Percentiles rank a stretch among this genome's conserved stretches.
phyloP scores from a whole-genome alignment of 2,329 filamentous ascomycete species.

The Fusarium sp. region DNA sequence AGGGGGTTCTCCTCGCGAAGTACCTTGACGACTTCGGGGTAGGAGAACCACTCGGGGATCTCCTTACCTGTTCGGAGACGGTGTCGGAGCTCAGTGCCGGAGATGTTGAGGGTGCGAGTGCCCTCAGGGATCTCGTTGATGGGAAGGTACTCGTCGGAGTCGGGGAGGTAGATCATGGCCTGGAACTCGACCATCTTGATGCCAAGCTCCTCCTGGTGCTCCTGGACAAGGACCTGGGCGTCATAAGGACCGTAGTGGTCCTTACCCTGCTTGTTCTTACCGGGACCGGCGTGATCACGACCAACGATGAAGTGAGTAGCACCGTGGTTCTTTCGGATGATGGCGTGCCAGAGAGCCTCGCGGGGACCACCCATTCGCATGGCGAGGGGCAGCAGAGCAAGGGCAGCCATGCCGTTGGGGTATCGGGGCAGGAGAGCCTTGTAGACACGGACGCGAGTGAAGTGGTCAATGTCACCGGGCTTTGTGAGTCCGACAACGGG shows the following conservation, averaged over 20 bases:
- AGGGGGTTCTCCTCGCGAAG: constrained; percentile 96
- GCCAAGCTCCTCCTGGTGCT: constrained; percentile 95
- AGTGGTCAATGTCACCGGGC: constrained; percentile 99
- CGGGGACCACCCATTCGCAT: constrained; percentile 99
- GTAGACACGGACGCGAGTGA: constrained; percentile 98
- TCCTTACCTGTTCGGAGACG: constrained; percentile 92
- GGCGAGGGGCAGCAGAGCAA: constrained; percentile 92
- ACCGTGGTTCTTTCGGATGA: constrained; percentile 99
- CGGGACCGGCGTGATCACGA: constrained; percentile 96
- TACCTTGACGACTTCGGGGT: constrained; percentile 97
- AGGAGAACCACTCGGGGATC: constrained; percentile 99
- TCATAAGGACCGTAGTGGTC: constrained; percentile 99
- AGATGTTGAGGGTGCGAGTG: constrained; percentile 88
- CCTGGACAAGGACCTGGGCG: constrained; percentile 94
- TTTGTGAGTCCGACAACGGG: constrained; percentile 98
- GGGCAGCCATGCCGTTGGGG: constrained; percentile 98
- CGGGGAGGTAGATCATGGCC: constrained; percentile 99
- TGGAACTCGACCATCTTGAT: constrained; percentile 99
- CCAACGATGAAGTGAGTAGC: constrained; percentile 99
- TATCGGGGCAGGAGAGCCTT: constrained; percentile 96
- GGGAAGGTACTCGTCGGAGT: constrained; percentile 95
- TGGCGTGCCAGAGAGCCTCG: constrained; percentile 99
- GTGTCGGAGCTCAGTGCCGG: constrained; percentile 89
- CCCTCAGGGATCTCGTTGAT: constrained; percentile 89
- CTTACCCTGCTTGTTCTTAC: constrained; percentile 96